Base-by-base conservation (phyloP, 1,139 yeast genomes). In the Pichia sp. region DNA sequence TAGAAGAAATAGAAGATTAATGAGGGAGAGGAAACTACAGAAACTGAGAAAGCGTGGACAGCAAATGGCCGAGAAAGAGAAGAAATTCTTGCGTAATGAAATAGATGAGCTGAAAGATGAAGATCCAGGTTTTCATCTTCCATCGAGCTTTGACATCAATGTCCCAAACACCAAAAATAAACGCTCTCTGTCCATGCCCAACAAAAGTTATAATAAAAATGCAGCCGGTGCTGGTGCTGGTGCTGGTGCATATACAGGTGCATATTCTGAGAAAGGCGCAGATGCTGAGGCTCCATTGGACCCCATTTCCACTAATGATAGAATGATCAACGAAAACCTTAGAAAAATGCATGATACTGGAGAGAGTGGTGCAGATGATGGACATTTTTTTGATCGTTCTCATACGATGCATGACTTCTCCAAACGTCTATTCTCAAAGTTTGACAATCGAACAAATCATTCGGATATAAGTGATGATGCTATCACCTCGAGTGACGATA, bases 41-140 rank as follows among this genome's bases (percentile, higher is more conserved):
- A 38, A 39, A 22, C 39, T 44, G 29, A 43, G 41, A 19, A 35
- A 38, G 13, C 41, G 35, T 18, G 30, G 35, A 9, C 10, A 30
- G 3, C 40, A 41, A 38, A 33, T 35, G 33, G 34, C 52, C 49
- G 53, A 42, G 39, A 32, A 48, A 45, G 41, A 38, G 22, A 21
- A 31, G 11, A 25, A 37, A 8, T 18, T 28, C 4, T 22, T 32
- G 10, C 15, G 11, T 18, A 10, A 27, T 10, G 29, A 14, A 15
- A n/a, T 27, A 11, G 12, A 14, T 15, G 15, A 27, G 9, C 7
- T 27, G 17, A 14, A 10, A 27, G 7, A 10, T 15, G 29, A 27
- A 15, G 29, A 14, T n/a, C 13, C 27, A 8, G 27, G 14, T n/a
- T 8, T 25, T 14, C 10, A 12, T 14, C 13, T 25, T 11, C 27